Base-by-base conservation (phyloP, 495 filamentous ascomycete genomes). In the Mytilinidion resinicola region DNA sequence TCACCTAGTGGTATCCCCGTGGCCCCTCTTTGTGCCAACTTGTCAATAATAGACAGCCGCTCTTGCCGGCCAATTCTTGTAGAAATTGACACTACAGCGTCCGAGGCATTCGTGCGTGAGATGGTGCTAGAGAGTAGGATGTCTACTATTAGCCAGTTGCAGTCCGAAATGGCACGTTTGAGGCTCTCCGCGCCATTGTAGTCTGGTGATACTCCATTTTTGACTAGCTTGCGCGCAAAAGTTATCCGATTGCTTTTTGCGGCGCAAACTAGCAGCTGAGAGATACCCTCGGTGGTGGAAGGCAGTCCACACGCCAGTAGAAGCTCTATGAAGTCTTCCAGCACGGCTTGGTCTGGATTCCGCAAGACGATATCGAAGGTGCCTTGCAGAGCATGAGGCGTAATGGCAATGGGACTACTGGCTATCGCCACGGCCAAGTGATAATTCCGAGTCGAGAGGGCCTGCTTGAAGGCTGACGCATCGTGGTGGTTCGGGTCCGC, bases 401-500 rank as follows among this genome's bases (percentile, higher is more conserved):
- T 50, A 19, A 61, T 21, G 1, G 35, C 19, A 9, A 57, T 54
- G 6, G 57, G 53, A 14, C 62, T 57, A 46, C 57, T 47, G 11
- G 51, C 57, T 21, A 64, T 33, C 7, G 53, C 53, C 20, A 64
- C 38, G 12, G 62, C 53, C 17, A 61, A 10, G 7, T 52, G 62
- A 30, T 60, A 60, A 6, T 60, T 53, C 1, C 53, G 48, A 25
- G 10, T 30, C 25, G 49, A 35, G 17, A 64, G 47, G 12, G 62
- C 57, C 53, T 53, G 54, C 1, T 49, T 47, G 12, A 60, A 53
- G 34, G 57, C 62, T 46, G 52, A 57, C 33, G 62, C 62, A 9
- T 46, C 50, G 39, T 64, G 39, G 42, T 59, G 60, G 53, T 64
- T 64, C 10, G 57, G 62, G 53, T 64, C 44, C 2, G 57, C 62